A percentile compares a stretch with the other conserved stretches of the same genome.
These are phyloP conservation scores for Trichosanthes cucumerina DNA, from an alignment of 306 rosid species.

Conservation along the genomic window DNA sequence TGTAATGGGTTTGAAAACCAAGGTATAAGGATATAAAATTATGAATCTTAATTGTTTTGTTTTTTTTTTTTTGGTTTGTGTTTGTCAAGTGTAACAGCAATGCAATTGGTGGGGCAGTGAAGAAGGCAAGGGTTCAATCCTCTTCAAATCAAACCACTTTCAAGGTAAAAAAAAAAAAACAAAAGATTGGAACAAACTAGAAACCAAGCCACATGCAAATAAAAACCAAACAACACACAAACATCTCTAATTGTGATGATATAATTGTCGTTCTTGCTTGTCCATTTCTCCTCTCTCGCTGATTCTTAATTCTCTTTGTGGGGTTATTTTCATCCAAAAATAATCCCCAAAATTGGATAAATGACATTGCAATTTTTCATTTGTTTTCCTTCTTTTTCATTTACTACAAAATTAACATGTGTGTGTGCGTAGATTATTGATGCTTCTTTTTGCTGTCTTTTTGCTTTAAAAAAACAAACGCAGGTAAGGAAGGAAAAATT, in stretches of 20 bases:
- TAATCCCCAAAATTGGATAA: background rate
- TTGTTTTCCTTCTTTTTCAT: background rate
- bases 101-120: slow-evolving; percentile 66
- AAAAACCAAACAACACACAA: slow-evolving; percentile 15
- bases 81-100: slow-evolving; percentile 61
- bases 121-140: slow-evolving; percentile 94
- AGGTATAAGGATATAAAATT: background rate
- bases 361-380: background rate
- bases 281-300: slow-evolving; percentile 20
- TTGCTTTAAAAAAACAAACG: background rate
- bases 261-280: slow-evolving; percentile 76
- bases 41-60: background rate
- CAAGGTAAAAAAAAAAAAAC: slow-evolving; percentile 48
- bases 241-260: slow-evolving; percentile 22
- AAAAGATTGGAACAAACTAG: background rate
- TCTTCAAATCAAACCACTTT: slow-evolving; percentile 66
- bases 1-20: background rate
- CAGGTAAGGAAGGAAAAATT: slow-evolving; percentile 99
- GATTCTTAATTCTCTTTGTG: slow-evolving; percentile 4
- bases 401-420: background rate
- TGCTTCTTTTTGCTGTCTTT: background rate
- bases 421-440: background rate
- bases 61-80: background rate
- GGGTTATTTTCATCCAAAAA: slow-evolving; percentile 6
- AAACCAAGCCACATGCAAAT: slow-evolving; percentile 4